phyloP scores from a whole-genome alignment of 352 stramenopile genomes.

The Globisporangium echinulatum region DNA sequence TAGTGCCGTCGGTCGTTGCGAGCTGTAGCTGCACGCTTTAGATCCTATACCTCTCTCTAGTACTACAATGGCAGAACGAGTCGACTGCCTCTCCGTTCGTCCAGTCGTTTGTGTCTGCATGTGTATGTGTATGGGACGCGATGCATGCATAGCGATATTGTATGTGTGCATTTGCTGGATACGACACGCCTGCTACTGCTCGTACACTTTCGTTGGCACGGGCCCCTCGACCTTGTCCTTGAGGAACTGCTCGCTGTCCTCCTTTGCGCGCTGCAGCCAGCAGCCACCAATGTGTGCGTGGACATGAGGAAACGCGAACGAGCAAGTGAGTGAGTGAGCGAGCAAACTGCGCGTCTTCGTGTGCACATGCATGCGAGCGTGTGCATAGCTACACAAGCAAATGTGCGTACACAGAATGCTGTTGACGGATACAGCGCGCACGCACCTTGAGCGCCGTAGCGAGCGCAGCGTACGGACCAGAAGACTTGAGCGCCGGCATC shows the following conservation, averaged over 20 bases:
- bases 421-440: background rate
- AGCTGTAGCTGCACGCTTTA: no score
- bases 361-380: no score
- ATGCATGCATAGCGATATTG: background rate
- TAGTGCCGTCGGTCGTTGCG: no score
- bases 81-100: no score
- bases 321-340: background rate
- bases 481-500: conserved; percentile 62
- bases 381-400: background rate
- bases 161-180: background rate
- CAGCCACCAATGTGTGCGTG: background rate
- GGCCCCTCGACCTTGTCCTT: conserved; percentile 81
- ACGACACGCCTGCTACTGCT: conserved; percentile 24
- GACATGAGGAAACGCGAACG: background rate
- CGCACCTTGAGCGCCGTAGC: conserved; percentile 70
- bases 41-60: no score
- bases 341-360: background rate
- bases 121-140: no score
- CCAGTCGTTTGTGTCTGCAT: no score
- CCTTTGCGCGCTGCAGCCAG: conserved; percentile 50
- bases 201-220: conserved; percentile 55
- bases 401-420: background rate
- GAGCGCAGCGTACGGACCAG: conserved; percentile 58
- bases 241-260: conserved; percentile 73
- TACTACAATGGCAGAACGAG: background rate